Conservation (phyloP, 2,329 filamentous ascomycete genomes). For the Aspergillus sp. region DNA sequence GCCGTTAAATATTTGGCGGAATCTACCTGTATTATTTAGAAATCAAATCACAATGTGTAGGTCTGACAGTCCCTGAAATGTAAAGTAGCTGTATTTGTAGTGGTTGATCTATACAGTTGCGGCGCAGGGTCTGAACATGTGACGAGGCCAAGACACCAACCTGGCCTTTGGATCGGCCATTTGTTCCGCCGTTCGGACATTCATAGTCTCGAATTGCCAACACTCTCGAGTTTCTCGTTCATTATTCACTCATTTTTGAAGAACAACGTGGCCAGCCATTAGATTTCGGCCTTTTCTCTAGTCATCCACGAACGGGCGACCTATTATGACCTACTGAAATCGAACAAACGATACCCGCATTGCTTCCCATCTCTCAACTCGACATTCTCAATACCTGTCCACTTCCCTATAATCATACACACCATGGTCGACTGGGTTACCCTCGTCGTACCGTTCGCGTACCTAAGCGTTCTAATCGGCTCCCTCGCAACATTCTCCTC, state of each 20-base stretch:
- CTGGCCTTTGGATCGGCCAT: slow-evolving; percentile 25
- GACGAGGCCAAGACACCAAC: slow-evolving; percentile 28
- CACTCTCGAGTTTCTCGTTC: background rate
- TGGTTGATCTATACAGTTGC: background rate
- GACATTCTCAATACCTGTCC: background rate
- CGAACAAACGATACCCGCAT: background rate
- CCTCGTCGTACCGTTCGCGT: slow-evolving; percentile 83
- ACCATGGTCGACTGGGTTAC: slow-evolving; percentile 73
- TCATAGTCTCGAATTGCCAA: background rate
- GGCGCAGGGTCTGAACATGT: slow-evolving; percentile 15
- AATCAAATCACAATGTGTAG: background rate
- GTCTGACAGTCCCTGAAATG: background rate
- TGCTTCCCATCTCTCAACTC: background rate
- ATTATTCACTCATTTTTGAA: background rate
- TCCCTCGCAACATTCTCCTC: slow-evolving; percentile 89
- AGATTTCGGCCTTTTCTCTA: background rate
- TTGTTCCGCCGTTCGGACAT: background rate
- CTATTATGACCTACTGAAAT: slow-evolving; percentile 11
- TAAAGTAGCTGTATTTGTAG: background rate
- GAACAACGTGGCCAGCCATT: too few species aligned
- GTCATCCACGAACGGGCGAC: background rate
- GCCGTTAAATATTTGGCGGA: background rate
- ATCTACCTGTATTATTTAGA: slow-evolving; percentile 5
- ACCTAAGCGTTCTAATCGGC: slow-evolving; percentile 81
- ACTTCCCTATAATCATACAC: slow-evolving; percentile 16